Evolutionary conservation across 1,284 basidiomycete genomes (phyloP), one percentile per base, ranked within the genome.

Genomic region (Ceratobasidium sp.): DNA sequence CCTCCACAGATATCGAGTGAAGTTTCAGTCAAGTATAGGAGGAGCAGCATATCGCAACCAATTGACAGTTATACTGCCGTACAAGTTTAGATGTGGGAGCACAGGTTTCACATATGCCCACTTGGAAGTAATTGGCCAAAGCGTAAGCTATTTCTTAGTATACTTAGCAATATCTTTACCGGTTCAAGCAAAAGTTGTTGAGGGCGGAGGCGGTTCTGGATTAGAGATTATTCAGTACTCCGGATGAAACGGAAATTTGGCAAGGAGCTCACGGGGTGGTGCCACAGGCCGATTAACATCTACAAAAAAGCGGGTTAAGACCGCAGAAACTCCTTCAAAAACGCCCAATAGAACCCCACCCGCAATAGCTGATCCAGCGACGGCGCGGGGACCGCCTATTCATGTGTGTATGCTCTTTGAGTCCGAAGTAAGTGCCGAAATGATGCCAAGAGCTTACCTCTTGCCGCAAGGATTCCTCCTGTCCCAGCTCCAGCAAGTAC

Each of bases 401-500:
- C 26, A 39, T 33, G 60, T 33, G 39, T 33, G 40, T 40, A 67
- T 44, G 26, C 42, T 18, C 42, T 13, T n/a, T 64, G 28, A 64
- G 46, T 42, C n/a, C 3, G 0, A 18, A 12, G 40, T 44, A 26
- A 26, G 4, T 13, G 23, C 10, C 2, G 12, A 67, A 26, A 20
- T 46, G 4, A 20, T n/a, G 26, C 18, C 23, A 64, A 18, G 7
- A 42, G 20, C 64, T 70, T 39, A 70, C 68, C n/a, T 55, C 68
- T 7, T 9, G 49, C 49, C 4, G 68, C n/a, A 49, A 70, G 28
- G 28, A 49, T 55, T n/a, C 49, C 70, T 10, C 70, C 70, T 5
- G 70, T 12, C 39, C 12, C n/a, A 5, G 55, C 70, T 1, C 70
- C 70, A n/a, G 70, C 53, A 40, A 72, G n/a, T 23, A 72, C 39